Percentiles rank a stretch among this genome's conserved stretches.
Evolutionary conservation across 495 filamentous ascomycete species (phyloP).

Genomic region (Aeminium ludgeri): DNA sequence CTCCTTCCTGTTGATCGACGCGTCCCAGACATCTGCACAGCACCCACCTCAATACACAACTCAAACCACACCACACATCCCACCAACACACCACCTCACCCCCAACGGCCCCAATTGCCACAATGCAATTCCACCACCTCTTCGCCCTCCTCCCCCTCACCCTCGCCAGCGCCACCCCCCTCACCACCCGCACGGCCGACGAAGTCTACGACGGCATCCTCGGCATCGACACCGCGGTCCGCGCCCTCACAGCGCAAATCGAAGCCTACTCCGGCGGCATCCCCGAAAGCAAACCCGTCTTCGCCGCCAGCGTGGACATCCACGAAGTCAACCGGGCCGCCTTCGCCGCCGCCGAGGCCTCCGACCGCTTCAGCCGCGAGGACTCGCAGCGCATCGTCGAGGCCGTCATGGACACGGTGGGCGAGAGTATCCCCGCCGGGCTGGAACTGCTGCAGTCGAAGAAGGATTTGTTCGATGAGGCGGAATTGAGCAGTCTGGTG

Average conservation of each 20-base stretch:
- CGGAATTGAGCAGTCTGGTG: neutral
- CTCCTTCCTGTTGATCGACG: too few relatives aligned
- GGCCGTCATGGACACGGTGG: neutral
- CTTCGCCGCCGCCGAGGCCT: neutral
- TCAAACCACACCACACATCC: too few relatives aligned
- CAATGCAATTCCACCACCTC: too few relatives aligned
- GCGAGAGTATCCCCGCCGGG: neutral
- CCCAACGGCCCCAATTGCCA: too few relatives aligned
- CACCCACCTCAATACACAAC: too few relatives aligned
- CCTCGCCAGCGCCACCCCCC: neutral
- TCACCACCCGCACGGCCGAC: neutral
- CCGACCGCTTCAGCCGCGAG: neutral
- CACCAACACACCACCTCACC: too few relatives aligned
- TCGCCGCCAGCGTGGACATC: neutral
- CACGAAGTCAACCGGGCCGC: conserved; percentile 1
- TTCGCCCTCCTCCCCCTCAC: neutral
- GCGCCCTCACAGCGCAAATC: neutral
- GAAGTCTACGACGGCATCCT: conserved; percentile 1
- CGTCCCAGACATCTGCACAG: too few relatives aligned
- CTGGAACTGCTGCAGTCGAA: neutral
- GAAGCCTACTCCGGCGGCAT: conserved; percentile 3
- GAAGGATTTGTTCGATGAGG: conserved; percentile 4
- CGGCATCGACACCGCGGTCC: conserved; percentile 1
- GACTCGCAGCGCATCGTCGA: conserved; percentile 2
- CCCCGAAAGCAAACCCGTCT: neutral